phyloP scores from a whole-genome alignment of 2,329 filamentous ascomycete genomes.

The Aspergillus jensenii region DNA sequence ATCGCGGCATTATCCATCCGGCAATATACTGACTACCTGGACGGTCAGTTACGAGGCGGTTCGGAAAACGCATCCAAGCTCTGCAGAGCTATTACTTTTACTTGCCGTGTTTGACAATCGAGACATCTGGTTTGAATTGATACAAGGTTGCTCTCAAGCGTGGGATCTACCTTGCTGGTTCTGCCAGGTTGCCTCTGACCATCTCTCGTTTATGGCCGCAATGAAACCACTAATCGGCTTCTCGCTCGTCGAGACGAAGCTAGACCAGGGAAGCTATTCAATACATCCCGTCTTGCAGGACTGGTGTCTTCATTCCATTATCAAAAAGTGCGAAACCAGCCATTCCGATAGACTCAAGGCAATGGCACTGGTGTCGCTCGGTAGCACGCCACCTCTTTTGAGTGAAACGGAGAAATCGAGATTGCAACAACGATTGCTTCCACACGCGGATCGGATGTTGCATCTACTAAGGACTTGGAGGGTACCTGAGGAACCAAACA shows the following conservation, averaged over 20 bases:
- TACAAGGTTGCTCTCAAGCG: too few species aligned
- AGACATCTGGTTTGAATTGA: conserved; percentile 49
- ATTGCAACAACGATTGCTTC: too few species aligned
- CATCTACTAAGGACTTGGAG: too few species aligned
- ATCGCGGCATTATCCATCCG: conserved; percentile 22
- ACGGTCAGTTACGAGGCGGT: conserved; percentile 40
- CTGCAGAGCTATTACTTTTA: conserved; percentile 40
- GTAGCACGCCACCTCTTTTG: too few species aligned
- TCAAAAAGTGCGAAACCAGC: too few species aligned
- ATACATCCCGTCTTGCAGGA: conserved; percentile 30
- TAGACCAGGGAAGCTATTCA: conserved; percentile 25
- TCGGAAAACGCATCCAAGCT: conserved; percentile 27
- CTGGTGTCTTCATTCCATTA: conserved; percentile 14
- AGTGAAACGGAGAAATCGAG: too few species aligned
- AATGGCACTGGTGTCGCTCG: too few species aligned
- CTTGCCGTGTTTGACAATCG: conserved; percentile 47
- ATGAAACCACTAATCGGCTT: conserved; percentile 24
- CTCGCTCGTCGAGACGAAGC: conserved; percentile 26
- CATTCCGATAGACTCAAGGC: too few species aligned
- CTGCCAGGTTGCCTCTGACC: neutral
- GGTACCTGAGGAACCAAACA: too few species aligned
- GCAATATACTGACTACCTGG: conserved; percentile 36
- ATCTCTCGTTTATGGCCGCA: conserved; percentile 19
- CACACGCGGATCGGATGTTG: too few species aligned
- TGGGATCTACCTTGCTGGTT: too few species aligned